Evolutionary conservation across 441 rosid genomes (phyloP).

Genomic region (Gossypium davidsonii): DNA sequence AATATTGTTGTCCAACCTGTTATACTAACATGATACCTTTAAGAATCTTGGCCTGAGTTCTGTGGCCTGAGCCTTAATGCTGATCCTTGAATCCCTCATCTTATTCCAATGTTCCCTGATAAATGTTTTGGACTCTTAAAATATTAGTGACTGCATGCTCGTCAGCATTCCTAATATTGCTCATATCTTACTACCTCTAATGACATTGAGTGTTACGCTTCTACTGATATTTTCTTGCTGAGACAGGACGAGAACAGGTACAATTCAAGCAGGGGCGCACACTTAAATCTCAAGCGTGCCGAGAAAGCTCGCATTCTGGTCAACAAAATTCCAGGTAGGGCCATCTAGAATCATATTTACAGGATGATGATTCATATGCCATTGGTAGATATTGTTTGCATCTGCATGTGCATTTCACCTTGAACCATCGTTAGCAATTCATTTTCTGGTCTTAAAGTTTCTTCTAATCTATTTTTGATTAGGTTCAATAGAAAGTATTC

Average conservation of each 20-base stretch:
- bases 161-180: background rate
- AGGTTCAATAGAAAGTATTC: background rate
- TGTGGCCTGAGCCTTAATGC: background rate
- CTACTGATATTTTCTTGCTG: constrained; percentile 19
- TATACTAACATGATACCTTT: background rate
- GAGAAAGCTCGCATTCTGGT: constrained; percentile 89
- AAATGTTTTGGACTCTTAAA: background rate
- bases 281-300: constrained; percentile 93
- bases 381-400: background rate
- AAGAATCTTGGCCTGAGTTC: background rate
- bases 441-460: background rate
- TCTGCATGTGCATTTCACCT: background rate
- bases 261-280: constrained; percentile 95
- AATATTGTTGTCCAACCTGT: background rate
- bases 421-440: background rate
- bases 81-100: background rate
- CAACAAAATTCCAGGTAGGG: constrained; percentile 88
- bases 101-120: background rate
- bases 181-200: background rate
- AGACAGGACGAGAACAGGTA: constrained; percentile 94
- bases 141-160: background rate
- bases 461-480: background rate
- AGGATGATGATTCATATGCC: background rate
- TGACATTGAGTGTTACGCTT: background rate
- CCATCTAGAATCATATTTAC: constrained; percentile 1